Conservation (phyloP, 768 basidiomycete genomes). For the Daedalea quercina region DNA sequence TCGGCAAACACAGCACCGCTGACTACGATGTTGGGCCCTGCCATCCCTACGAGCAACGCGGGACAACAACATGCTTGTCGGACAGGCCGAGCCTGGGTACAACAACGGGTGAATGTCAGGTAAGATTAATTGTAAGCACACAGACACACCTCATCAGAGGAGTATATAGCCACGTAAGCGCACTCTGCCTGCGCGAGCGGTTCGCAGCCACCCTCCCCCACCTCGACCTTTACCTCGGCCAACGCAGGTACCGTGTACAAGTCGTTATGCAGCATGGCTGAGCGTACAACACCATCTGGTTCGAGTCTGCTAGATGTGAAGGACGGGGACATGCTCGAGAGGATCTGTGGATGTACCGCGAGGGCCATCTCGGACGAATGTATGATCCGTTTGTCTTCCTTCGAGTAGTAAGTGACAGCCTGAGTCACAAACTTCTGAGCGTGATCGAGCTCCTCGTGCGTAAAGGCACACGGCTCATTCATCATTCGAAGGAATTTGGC, state of each 20-base stretch:
- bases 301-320: not conserved
- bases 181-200: constrained; percentile 8
- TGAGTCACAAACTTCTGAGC: not conserved
- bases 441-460: not conserved
- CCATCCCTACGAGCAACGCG: constrained; percentile 11
- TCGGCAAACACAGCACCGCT: constrained; percentile 16
- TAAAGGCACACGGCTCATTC: not conserved
- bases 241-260: constrained; percentile 1
- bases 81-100: constrained; percentile 4
- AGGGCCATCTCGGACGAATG: not conserved
- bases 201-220: constrained; percentile 8
- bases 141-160: constrained; percentile 5
- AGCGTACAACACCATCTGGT: not conserved
- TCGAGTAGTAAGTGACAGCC: not conserved
- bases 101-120: not conserved
- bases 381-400: not conserved
- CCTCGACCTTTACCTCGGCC: constrained; percentile 3
- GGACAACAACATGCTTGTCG: constrained; percentile 17
- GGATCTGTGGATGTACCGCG: not conserved
- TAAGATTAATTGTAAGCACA: no score
- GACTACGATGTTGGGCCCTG: constrained; percentile 15
- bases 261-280: not conserved
- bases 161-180: constrained; percentile 6
- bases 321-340: not conserved
- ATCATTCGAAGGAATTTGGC: constrained; percentile 1